These are phyloP conservation scores for Crithidia expoeki DNA, from an alignment of 208 protist genomes.

Conservation along the genomic window DNA sequence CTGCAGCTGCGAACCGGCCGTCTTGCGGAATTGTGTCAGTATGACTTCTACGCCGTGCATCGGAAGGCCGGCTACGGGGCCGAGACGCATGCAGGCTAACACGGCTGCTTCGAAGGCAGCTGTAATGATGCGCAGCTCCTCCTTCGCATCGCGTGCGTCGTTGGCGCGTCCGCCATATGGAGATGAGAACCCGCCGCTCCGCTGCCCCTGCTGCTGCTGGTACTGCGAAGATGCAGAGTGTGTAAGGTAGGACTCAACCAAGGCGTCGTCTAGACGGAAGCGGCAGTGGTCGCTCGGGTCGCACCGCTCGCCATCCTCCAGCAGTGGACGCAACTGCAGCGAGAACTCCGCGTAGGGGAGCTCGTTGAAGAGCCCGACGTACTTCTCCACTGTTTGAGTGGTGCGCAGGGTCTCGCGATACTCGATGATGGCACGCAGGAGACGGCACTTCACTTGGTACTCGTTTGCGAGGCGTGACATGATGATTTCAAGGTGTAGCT, in stretches of 20 bases:
- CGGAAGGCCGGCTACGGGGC: slow-evolving; percentile 73
- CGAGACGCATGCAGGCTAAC: slow-evolving; percentile 56
- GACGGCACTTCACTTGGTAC: slow-evolving; percentile 85
- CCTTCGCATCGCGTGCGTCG: slow-evolving; percentile 53
- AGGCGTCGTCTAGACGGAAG: slow-evolving; percentile 55
- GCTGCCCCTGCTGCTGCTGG: slow-evolving; percentile 3
- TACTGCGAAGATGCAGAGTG: background rate
- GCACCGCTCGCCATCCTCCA: slow-evolving; percentile 36
- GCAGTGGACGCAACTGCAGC: slow-evolving; percentile 52
- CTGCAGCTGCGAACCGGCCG: slow-evolving; percentile 47
- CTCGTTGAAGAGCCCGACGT: slow-evolving; percentile 54
- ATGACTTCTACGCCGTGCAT: slow-evolving; percentile 76
- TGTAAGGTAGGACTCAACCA: slow-evolving; percentile 43
- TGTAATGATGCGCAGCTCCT: slow-evolving; percentile 41
- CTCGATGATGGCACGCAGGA: slow-evolving; percentile 89
- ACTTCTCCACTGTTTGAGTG: slow-evolving; percentile 24
- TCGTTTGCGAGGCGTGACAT: slow-evolving; percentile 94
- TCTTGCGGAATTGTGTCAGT: slow-evolving; percentile 62
- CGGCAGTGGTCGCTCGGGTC: slow-evolving; percentile 32
- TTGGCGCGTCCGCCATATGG: slow-evolving; percentile 18
- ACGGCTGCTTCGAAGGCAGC: slow-evolving; percentile 56
- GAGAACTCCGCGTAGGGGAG: slow-evolving; percentile 71
- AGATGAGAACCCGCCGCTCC: background rate
- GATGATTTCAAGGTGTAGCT: slow-evolving; percentile 96
- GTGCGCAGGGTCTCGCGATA: slow-evolving; percentile 75